Base-by-base conservation (phyloP, 1,139 yeast species). In the Williopsis jadinii region DNA sequence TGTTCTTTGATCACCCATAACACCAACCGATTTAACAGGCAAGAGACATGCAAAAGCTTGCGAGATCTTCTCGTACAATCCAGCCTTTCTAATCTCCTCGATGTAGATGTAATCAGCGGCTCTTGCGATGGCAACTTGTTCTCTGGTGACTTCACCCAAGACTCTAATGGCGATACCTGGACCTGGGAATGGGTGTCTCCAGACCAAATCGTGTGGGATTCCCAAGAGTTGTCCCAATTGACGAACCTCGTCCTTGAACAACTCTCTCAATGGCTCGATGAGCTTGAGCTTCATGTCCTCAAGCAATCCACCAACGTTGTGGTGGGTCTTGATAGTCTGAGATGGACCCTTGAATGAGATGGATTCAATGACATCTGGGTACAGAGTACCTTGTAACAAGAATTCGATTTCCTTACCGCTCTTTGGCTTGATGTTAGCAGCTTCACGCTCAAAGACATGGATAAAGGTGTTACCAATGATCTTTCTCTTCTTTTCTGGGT, bases 151-250 rank as follows among this genome's bases (percentile, higher is more conserved):
- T 70, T 90, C 97, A 55, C 99, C 99, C 45, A 92, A 73, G 45
- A 92, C 95, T 70, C 99, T 83, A 63, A 92, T 94, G 54, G 97
- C 98, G 62, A 92, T 85, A 71, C 99, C 99, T 63, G 99, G 99
- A 62, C 99, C 99, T 59, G 99, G 99, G 95, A 92, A 92, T 45
- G 99, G 99, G 63, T 92, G 99, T 76, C 99, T 86, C 97, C 98
- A 90, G 53, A 92, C 97, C 57, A 92, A 77, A 56, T 92, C 98
- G 61, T 87, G 94, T 37, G 97, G 95, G 57, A 92, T 94, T 41
- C 96, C 97, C 71, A 92, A 71, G 43, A 94, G 70, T 69, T 87
- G 87, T 66, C 99, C 99, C 58, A 92, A 74, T 58, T 81, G 85
- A 69, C 99, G 90, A 45, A 92, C 98, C 73, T 92, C 99, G 64